A percentile compares a stretch with the other conserved stretches of the same genome.
Conservation (phyloP, 129 eudicot species). For the Ambrosia trifida region DNA sequence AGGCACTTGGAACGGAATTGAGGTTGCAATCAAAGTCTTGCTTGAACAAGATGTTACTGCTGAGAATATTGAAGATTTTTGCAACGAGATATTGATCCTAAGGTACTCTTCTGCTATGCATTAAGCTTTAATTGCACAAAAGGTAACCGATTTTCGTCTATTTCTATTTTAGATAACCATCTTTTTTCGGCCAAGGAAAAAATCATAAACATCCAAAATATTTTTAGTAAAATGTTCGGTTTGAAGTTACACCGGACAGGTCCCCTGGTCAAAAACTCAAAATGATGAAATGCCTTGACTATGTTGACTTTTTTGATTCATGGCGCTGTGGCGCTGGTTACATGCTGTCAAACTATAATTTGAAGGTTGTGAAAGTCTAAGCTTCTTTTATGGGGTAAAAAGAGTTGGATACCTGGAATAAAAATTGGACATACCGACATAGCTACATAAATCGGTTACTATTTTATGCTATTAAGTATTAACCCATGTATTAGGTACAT, state of each 20-base stretch:
- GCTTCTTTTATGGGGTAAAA: background rate
- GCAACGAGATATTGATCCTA: conserved; percentile 86
- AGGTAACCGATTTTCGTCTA: background rate
- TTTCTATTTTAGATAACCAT: background rate
- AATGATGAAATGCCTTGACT: background rate
- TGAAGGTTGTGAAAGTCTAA: background rate
- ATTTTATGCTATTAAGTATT: background rate
- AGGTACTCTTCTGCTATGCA: conserved; percentile 44
- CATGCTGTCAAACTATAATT: background rate
- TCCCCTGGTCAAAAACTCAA: background rate
- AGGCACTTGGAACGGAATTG: conserved; percentile 89
- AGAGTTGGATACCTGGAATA: background rate
- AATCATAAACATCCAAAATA: background rate
- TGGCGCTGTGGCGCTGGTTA: background rate
- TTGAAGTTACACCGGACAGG: background rate
- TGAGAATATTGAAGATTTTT: conserved; percentile 88
- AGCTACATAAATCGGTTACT: background rate
- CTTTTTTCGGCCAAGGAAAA: background rate
- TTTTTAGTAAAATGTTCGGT: background rate
- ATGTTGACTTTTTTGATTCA: background rate
- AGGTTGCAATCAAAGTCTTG: conserved; percentile 88
- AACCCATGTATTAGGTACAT: background rate
- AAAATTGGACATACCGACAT: background rate
- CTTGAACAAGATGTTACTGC: conserved; percentile 78
- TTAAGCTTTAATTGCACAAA: background rate